Base-by-base conservation (phyloP, 2,329 filamentous ascomycete genomes). In the Exophiala oligosperma region DNA sequence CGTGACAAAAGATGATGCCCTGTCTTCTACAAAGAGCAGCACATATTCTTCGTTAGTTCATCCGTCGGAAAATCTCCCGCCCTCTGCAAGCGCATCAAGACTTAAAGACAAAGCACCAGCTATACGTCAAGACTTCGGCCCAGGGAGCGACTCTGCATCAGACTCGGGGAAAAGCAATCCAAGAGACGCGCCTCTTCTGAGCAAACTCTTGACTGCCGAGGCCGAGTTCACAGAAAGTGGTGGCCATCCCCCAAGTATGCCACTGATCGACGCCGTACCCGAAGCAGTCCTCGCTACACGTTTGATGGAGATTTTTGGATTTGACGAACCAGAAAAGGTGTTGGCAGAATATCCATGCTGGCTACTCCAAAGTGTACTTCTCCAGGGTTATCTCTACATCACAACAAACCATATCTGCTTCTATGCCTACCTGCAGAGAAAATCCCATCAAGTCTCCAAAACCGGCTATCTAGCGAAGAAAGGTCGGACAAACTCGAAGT, bases 381-480 rank as follows among this genome's bases (percentile, higher is more conserved):
- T 97, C 7, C 92, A 97, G 71, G 94, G 94, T 4, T 97, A 94
- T 72, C 88, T 99, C 82, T 97, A 97, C 75, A 90, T 99, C 69
- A 97, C 94, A 0, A 81, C 89, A 61, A 89, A 88, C 67, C 94
- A 99, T 71, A 89, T 97, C 61, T 97, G 92, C 75, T 99, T 97
- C 73, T 97, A 97, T 71, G 92, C 94, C 40, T 97, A 97, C 71
- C 82, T 97, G n/a, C 92, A 92, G 5, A 95, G 92, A 79, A 96
- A 94, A 80, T 85, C 89, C 52, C 85, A 90, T 66, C 81, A 87
- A 54, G 83, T 89, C 17, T 84, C 87, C 64, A 97, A 96, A 74
- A 93, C 92, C 1, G 93, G 94, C 1, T 91, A 93, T 69, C 79
- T 99, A 1, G 86, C 85, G 56, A 97, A 97, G 75, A 90, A 89